Percentiles rank a stretch among this genome's conserved stretches.
phyloP scores from a whole-genome alignment of 495 filamentous ascomycete genomes.

The Xylaria curta region DNA sequence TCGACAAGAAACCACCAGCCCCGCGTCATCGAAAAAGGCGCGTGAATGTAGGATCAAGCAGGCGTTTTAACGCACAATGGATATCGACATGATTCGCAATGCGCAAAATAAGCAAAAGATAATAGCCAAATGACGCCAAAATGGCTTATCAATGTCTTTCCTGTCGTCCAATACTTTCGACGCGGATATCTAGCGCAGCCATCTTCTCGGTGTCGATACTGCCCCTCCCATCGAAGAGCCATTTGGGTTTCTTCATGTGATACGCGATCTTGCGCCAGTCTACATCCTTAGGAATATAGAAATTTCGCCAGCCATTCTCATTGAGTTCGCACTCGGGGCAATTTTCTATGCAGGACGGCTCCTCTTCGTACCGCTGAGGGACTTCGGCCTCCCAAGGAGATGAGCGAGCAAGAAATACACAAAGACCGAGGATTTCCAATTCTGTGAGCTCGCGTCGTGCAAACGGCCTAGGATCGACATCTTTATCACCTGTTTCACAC shows the following conservation, averaged over 20 bases:
- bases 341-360: conserved; percentile 42
- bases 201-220: conserved; percentile 64
- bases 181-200: conserved; percentile 61
- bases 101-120: not conserved
- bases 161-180: conserved; percentile 56
- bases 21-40: not conserved
- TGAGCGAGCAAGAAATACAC: not conserved
- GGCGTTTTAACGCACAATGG: not conserved
- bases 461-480: conserved; percentile 37
- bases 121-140: not conserved
- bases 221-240: conserved; percentile 75
- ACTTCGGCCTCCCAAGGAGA: conserved; percentile 28
- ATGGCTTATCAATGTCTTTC: conserved; percentile 8
- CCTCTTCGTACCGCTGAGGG: conserved; percentile 35
- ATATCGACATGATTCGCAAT: not conserved
- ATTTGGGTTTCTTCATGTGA: conserved; percentile 70
- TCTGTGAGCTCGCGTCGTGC: conserved; percentile 32
- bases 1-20: not conserved
- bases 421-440: conserved; percentile 32
- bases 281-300: too few species aligned
- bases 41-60: not conserved
- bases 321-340: conserved; percentile 48
- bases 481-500: conserved; percentile 25
- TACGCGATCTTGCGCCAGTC: conserved; percentile 43
- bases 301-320: too few species aligned